Evolutionary conservation across 345 rosid species (phyloP).

Genomic region (Euphorbia tirucalli): DNA sequence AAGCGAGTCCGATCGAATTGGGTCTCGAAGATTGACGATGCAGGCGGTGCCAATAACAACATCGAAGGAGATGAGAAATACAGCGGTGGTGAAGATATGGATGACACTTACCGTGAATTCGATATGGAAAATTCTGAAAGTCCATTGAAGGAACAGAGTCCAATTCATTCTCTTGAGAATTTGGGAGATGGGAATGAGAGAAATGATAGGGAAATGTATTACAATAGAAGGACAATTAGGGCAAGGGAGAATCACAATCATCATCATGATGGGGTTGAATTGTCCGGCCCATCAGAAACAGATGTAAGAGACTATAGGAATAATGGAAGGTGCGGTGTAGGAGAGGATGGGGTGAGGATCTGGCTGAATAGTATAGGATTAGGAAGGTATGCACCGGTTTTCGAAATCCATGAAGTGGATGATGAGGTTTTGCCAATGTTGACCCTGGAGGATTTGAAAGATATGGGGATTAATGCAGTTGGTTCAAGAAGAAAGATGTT

Average conservation of each 20-base stretch:
- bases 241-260: constrained; percentile 17
- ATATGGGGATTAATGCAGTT: constrained; percentile 86
- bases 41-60: constrained; percentile 23
- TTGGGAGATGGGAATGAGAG: constrained; percentile 51
- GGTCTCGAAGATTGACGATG: constrained; percentile 53
- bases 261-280: constrained; percentile 39
- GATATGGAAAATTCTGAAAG: constrained; percentile 64
- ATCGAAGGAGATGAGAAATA: constrained; percentile 47
- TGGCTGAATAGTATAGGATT: constrained; percentile 70
- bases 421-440: constrained; percentile 78
- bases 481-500: constrained; percentile 85
- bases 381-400: constrained; percentile 70
- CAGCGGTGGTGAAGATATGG: constrained; percentile 54
- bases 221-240: constrained; percentile 31
- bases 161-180: constrained; percentile 51
- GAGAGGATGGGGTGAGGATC: constrained; percentile 56
- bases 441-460: constrained; percentile 84
- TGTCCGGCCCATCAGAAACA: constrained; percentile 55
- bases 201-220: constrained; percentile 38
- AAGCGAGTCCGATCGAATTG: constrained; percentile 67
- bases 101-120: constrained; percentile 50
- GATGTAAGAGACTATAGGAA: constrained; percentile 46
- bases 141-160: constrained; percentile 62
- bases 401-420: constrained; percentile 88
- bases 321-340: constrained; percentile 26